Evolutionary conservation across 2,329 filamentous ascomycete genomes (phyloP), one percentile per base, ranked within the genome.

Genomic region (Malbranchea cinnamomea): DNA sequence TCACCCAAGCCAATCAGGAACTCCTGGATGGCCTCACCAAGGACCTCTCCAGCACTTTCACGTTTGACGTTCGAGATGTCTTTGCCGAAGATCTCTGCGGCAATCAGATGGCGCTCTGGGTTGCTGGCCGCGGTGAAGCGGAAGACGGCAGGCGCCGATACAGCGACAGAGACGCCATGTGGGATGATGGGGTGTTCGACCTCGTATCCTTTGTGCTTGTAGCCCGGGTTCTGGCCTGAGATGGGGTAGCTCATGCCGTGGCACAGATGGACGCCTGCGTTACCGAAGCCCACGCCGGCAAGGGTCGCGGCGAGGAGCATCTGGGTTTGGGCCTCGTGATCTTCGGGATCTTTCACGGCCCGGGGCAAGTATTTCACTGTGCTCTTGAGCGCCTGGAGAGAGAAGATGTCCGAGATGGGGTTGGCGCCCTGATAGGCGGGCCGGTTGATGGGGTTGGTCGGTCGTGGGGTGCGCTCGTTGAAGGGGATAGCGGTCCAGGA

Each of bases 401-500:
- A 91, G 63, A 98, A 98, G 41, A 98, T 87, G 51, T 98, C 89
- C 24, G 81, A 91, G 44, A 98, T 98, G 2, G 89, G 89, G 52
- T 98, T 98, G 5, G 89, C 84, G 23, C 89, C 89, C 55, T 98
- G 89, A 50, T 98, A 98, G 0, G 89, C 85, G 0, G 89, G 89
- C 3, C 89, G 69, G 36, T 87, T 67, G 43, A 98, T 81, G 0
- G 91, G 89, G 52, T 98, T 95, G 3, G 71, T 59, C 0, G 91
- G 91, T 2, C 87, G 67, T 0, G 89, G 89, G 0, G 66, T 72
- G 29, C 89, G 74, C 63, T 93, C 78, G 44, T 80, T 68, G 61
- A 83, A 98, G 0, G 91, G 91, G 39, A 98, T 95, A 2, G 89
- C 89, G 1, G 89, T 98, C 83, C 87, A 98, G 4, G 81, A 91